phyloP scores from a whole-genome alignment of 352 stramenopile genomes.

The Elongisporangium prolatum region DNA sequence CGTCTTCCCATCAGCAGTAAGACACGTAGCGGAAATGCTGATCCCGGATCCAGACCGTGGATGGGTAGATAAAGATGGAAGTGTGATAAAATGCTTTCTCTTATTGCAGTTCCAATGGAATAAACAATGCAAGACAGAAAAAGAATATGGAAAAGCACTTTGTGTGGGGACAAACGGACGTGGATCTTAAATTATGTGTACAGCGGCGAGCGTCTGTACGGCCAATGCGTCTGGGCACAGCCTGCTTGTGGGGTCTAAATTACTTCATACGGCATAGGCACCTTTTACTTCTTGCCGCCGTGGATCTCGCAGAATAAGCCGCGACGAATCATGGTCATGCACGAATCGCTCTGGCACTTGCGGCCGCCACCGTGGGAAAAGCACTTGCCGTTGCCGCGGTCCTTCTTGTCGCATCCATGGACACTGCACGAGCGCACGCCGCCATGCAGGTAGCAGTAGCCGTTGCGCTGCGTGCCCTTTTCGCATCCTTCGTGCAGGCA shows the following conservation, averaged over 20 bases:
- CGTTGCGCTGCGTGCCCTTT: slow-evolving; percentile 76
- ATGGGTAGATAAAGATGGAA: neutral
- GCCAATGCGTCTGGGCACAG: neutral
- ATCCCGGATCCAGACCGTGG: neutral
- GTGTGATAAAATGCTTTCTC: neutral
- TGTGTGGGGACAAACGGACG: neutral
- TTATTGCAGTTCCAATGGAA: neutral
- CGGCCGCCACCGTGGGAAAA: slow-evolving; percentile 71
- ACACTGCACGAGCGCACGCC: slow-evolving; percentile 68
- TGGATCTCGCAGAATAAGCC: slow-evolving; percentile 57
- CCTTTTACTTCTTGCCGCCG: slow-evolving; percentile 26
- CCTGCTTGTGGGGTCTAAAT: neutral
- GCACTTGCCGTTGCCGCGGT: slow-evolving; percentile 82
- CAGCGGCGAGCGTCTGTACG: neutral
- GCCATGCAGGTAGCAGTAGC: slow-evolving; percentile 77
- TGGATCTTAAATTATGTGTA: neutral
- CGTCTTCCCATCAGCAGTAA: neutral
- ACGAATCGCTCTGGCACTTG: slow-evolving; percentile 60
- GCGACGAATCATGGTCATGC: slow-evolving; percentile 60
- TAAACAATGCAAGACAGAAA: neutral
- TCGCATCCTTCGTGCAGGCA: slow-evolving; percentile 70
- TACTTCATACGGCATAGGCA: neutral
- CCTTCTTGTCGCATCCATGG: slow-evolving; percentile 73
- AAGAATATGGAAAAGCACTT: neutral
- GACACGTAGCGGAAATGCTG: neutral